Conservation (phyloP, 2,329 filamentous ascomycete genomes). For the Claviceps cyperi region DNA sequence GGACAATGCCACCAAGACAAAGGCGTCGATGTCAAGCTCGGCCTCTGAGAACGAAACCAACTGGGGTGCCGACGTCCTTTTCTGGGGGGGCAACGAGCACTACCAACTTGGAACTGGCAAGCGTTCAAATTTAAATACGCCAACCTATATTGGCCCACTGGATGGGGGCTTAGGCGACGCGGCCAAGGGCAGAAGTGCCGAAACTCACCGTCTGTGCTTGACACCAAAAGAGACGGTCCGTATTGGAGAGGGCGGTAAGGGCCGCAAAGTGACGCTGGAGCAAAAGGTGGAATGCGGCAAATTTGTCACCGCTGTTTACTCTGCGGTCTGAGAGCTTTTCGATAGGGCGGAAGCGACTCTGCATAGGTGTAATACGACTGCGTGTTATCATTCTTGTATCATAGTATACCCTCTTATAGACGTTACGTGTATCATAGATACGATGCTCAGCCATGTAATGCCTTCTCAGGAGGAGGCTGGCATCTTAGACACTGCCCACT, state of each 20-base stretch:
- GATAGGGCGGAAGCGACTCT: no score
- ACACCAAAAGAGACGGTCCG: constrained; percentile 60
- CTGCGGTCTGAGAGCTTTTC: constrained; percentile 30
- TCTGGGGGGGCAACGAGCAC: constrained; percentile 90
- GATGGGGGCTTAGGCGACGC: constrained; percentile 47
- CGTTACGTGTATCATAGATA: not conserved
- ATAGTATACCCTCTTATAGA: no score
- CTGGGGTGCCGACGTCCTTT: constrained; percentile 78
- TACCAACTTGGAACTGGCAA: constrained; percentile 89
- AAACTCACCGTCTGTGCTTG: constrained; percentile 64
- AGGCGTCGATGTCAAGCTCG: constrained; percentile 34
- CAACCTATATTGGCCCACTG: constrained; percentile 64
- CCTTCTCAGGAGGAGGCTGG: not conserved
- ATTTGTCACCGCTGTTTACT: constrained; percentile 72
- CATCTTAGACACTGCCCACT: not conserved
- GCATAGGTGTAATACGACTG: no score
- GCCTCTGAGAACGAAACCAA: constrained; percentile 57
- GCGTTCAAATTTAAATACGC: constrained; percentile 62
- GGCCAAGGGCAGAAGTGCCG: constrained; percentile 42
- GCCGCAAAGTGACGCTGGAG: constrained; percentile 61
- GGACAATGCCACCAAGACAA: constrained; percentile 61
- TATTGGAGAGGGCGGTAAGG: constrained; percentile 42
- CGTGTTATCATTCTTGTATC: no score
- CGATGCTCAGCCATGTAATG: not conserved
- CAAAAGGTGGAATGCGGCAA: constrained; percentile 81